phyloP scores from a whole-genome alignment of 2,329 filamentous ascomycete genomes.

The Sporothrix curviconia region DNA sequence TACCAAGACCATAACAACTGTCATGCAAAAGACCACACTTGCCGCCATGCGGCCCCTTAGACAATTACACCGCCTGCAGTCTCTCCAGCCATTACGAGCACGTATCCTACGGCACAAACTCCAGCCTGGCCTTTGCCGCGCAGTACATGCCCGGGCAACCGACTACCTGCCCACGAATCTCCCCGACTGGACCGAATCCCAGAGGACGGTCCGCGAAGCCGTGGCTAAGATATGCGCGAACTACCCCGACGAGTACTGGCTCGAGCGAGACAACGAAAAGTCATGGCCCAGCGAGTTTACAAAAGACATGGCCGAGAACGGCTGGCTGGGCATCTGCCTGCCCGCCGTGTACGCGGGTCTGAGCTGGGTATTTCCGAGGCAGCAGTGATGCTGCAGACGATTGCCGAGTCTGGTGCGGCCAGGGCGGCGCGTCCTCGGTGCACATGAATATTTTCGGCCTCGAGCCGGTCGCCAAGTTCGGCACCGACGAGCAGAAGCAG shows the following conservation, averaged over 20 bases:
- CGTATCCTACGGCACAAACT: neutral
- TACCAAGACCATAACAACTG: neutral
- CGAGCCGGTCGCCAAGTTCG: slow-evolving; percentile 67
- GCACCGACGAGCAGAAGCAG: slow-evolving; percentile 56
- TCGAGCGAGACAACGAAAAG: slow-evolving; percentile 51
- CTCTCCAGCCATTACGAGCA: neutral
- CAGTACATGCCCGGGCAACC: neutral
- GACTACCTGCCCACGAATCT: slow-evolving; percentile 2
- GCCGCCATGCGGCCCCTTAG: neutral
- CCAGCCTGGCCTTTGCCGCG: neutral
- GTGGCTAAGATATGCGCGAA: slow-evolving; percentile 14
- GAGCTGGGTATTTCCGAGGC: slow-evolving; percentile 74
- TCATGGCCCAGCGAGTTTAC: slow-evolving; percentile 71
- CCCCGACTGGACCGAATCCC: slow-evolving; percentile 12
- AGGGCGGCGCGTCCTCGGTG: slow-evolving; percentile 60
- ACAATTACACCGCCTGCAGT: neutral
- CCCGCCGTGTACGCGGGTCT: slow-evolving; percentile 65
- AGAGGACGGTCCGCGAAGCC: slow-evolving; percentile 15
- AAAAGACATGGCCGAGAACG: slow-evolving; percentile 63
- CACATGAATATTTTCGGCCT: slow-evolving; percentile 68
- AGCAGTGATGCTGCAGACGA: slow-evolving; percentile 82
- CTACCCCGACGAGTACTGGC: slow-evolving; percentile 60
- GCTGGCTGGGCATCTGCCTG: slow-evolving; percentile 76
- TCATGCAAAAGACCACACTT: neutral
- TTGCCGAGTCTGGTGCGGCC: slow-evolving; percentile 66